These are phyloP conservation scores for Phaseolus lunatus DNA, from an alignment of 306 rosid species.

Conservation along the genomic window DNA sequence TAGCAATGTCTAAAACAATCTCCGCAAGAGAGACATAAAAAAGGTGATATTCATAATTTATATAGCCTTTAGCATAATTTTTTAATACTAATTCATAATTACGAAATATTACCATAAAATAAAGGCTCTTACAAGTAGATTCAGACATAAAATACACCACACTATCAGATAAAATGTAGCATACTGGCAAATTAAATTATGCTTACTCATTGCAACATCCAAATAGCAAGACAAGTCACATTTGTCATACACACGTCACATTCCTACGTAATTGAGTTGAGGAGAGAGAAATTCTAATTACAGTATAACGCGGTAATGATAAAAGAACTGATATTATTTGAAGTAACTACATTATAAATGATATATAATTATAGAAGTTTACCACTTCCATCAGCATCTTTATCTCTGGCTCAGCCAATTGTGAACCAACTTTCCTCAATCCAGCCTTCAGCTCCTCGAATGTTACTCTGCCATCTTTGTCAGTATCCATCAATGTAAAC, in stretches of 20 bases:
- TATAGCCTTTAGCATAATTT: background rate
- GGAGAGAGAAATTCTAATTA: conserved; percentile 1
- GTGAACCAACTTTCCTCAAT: conserved; percentile 86
- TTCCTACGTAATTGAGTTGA: background rate
- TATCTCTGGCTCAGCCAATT: conserved; percentile 94
- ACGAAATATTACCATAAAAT: conserved; percentile 1
- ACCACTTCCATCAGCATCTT: conserved; percentile 99
- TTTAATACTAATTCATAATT: background rate
- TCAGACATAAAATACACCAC: background rate
- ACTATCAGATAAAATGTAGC: background rate
- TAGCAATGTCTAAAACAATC: background rate
- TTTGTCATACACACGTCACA: background rate
- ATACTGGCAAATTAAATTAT: background rate
- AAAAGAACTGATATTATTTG: conserved; percentile 14
- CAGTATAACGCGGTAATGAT: background rate
- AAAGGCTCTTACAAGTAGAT: background rate
- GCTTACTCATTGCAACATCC: background rate
- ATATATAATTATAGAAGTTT: conserved; percentile 35
- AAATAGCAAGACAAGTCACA: background rate
- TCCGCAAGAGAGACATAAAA: conserved; percentile 11
- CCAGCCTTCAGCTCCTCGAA: conserved; percentile 86
- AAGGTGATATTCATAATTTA: background rate
- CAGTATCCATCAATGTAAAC: conserved; percentile 90
- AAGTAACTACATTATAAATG: conserved; percentile 6
- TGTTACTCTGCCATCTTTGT: conserved; percentile 84